phyloP scores from a whole-genome alignment of 208 protist genomes.

The Wallacemonas rigidus region DNA sequence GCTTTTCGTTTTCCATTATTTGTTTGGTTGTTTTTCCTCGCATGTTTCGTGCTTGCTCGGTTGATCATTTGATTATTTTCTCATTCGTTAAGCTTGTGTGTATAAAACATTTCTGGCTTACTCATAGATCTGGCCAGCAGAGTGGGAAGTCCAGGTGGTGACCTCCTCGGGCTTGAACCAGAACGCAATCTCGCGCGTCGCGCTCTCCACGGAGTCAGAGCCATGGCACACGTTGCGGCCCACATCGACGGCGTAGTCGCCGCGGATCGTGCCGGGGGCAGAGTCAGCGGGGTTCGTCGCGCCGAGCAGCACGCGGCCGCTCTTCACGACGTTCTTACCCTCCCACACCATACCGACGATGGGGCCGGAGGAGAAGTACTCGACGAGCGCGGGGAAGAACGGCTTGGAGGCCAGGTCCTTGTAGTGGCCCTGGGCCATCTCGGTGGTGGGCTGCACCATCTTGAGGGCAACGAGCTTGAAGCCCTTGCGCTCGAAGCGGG shows the following conservation, averaged over 20 bases:
- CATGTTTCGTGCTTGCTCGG: slow-evolving; percentile 13
- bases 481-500: slow-evolving; percentile 95
- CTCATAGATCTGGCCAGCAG: slow-evolving; percentile 87
- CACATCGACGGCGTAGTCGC: slow-evolving; percentile 95
- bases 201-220: slow-evolving; percentile 93
- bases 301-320: slow-evolving; percentile 94
- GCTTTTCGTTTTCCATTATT: neutral
- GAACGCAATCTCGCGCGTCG: slow-evolving; percentile 95
- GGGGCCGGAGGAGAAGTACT: slow-evolving; percentile 96
- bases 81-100: slow-evolving; percentile 3
- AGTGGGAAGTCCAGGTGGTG: slow-evolving; percentile 77
- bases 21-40: slow-evolving; percentile 13
- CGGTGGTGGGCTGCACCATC: slow-evolving; percentile 78
- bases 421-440: slow-evolving; percentile 92
- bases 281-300: slow-evolving; percentile 95
- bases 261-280: slow-evolving; percentile 96
- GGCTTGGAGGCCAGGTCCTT: slow-evolving; percentile 87
- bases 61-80: slow-evolving; percentile 18
- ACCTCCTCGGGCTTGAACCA: slow-evolving; percentile 96
- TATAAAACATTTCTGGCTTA: slow-evolving; percentile 13
- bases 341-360: slow-evolving; percentile 98
- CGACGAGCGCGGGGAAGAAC: slow-evolving; percentile 94
- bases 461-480: slow-evolving; percentile 97
- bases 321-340: slow-evolving; percentile 95
- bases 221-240: slow-evolving; percentile 98